These are phyloP conservation scores for Penicillium cosmopolitanum DNA, from an alignment of 495 filamentous ascomycete genomes.

Conservation along the genomic window DNA sequence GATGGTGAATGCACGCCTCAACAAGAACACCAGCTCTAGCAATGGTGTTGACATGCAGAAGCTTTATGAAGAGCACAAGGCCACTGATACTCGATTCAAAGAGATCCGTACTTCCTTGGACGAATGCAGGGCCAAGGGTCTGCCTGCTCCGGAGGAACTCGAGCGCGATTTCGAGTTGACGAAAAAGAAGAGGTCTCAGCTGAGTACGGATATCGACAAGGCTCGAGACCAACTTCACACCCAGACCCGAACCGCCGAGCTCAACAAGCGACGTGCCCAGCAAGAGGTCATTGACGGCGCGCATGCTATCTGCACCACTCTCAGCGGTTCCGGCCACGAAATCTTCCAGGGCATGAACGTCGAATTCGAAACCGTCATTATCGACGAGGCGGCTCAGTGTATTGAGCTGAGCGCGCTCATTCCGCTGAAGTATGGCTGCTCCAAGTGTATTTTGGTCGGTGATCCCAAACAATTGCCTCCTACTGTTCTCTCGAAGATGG, in stretches of 20 bases:
- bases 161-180: conserved; percentile 74
- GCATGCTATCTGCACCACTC: conserved; percentile 91
- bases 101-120: conserved; percentile 70
- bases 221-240: conserved; percentile 82
- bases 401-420: conserved; percentile 97
- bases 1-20: conserved; percentile 76
- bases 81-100: conserved; percentile 70
- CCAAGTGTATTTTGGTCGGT: conserved; percentile 95
- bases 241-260: conserved; percentile 75
- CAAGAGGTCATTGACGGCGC: conserved; percentile 88
- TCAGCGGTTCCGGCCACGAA: conserved; percentile 94
- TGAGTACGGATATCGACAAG: conserved; percentile 81
- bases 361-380: conserved; percentile 97
- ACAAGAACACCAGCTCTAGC: conserved; percentile 36
- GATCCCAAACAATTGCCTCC: conserved; percentile 97
- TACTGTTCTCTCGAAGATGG: conserved; percentile 91
- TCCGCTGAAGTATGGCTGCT: conserved; percentile 94
- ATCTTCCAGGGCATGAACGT: conserved; percentile 95
- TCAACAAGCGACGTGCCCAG: conserved; percentile 80
- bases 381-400: conserved; percentile 97
- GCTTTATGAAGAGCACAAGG: conserved; percentile 80
- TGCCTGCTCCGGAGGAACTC: conserved; percentile 63
- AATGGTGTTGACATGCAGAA: conserved; percentile 65
- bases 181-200: conserved; percentile 72
- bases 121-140: conserved; percentile 64